Base-by-base conservation (phyloP, 1,139 yeast genomes). In the Scheffersomyces parashehatae region DNA sequence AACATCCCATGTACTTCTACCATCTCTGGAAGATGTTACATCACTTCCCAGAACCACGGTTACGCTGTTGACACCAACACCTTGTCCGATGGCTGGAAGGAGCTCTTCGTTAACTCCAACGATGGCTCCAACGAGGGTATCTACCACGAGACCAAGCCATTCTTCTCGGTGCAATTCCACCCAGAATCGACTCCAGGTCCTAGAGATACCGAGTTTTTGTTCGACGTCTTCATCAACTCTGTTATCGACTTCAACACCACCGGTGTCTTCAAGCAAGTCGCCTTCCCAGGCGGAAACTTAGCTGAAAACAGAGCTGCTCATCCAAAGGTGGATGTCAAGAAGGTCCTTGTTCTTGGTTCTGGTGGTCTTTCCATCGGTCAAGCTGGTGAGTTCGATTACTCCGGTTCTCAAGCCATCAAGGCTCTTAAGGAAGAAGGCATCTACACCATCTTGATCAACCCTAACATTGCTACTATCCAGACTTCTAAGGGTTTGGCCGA, bases 111-210 rank as follows among this genome's bases (percentile, higher is more conserved):
- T 43, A 95, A 95, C 64, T 90, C 98, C 48, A 95, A 95, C 62
- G 99, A 95, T 68, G 93, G 93, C 46, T 91, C 99, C 35, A 95
- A 95, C 68, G 99, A 95, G 75, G 99, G 99, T 83, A 90, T 95
- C 55, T 91, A 89, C 75, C 91, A 91, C 70, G 80, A 85, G 38
- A 76, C 82, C 50, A 77, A 87, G 65, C 99, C 99, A 38, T 86
- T 78, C 66, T 95, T 95, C 77, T 93, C 99, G n/a, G 98, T 93
- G 40, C 99, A 95, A 77, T 93, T 95, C 81, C 99, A 95, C 65
- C 99, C 99, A 16, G 99, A 95, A 75, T 89, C 98, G 29, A 89
- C 97, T 43, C 99, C 99, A 38, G 99, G 99, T 67, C 99, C 99
- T 65, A 84, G 97, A 66, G 99, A 95, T 67, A 93, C 99, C 44